phyloP scores from a whole-genome alignment of 257 asterid species.

The Gentiana macrophylla region DNA sequence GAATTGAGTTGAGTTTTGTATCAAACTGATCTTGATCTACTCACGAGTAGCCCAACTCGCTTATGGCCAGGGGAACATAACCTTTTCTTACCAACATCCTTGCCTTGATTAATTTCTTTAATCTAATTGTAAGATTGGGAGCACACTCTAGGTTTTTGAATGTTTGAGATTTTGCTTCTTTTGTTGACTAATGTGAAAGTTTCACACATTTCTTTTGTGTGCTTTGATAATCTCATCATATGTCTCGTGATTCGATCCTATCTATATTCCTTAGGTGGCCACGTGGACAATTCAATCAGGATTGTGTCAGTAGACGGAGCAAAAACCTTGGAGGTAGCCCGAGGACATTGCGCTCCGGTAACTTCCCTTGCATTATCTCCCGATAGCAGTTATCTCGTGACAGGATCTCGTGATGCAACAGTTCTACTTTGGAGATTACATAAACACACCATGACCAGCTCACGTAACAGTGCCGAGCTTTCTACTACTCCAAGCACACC shows the following conservation, averaged over 20 bases:
- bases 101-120: no score
- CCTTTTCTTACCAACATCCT: no score
- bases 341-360: constrained; percentile 96
- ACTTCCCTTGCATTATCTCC: constrained; percentile 78
- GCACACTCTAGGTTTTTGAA: no score
- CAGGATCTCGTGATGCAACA: constrained; percentile 87
- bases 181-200: no score
- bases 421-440: constrained; percentile 86
- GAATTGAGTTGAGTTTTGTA: no score
- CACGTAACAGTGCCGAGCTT: constrained; percentile 41
- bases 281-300: constrained; percentile 82
- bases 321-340: constrained; percentile 83
- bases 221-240: background rate
- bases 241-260: constrained; percentile 2
- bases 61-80: no score
- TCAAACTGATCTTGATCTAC: no score
- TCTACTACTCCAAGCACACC: constrained; percentile 54
- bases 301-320: constrained; percentile 92
- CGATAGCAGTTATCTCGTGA: constrained; percentile 76
- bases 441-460: constrained; percentile 35
- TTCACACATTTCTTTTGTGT: no score
- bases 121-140: no score
- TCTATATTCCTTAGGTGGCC: constrained; percentile 60
- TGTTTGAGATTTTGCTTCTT: no score
- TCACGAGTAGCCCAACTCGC: no score